Base-by-base conservation (phyloP, 352 stramenopile species). In the Thalassiosira ordinaria region DNA sequence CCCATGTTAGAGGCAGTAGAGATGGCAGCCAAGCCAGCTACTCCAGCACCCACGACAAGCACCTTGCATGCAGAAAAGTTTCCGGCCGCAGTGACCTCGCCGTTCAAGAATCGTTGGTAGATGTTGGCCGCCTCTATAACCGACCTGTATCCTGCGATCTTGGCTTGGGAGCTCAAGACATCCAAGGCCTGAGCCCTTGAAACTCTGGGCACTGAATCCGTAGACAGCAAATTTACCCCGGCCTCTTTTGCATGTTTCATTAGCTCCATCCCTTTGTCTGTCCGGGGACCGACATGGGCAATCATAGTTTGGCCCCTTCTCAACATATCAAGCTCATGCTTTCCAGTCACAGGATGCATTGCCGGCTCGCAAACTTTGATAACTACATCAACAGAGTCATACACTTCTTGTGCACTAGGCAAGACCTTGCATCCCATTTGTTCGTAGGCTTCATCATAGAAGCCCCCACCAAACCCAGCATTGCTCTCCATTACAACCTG, bases 1-100 rank as follows among this genome's bases (percentile, higher is more conserved):
- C 96, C 96, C 89, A 98, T 96, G 62, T 96, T 96, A 62, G 94
- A 95, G 9, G 95, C 95, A 35, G 94, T 95, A 76, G 95, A 88
- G 47, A 98, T 96, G 6, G 96, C 95, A 35, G 95, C 93, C 18
- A 98, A 82, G 35, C 96, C 96, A 26, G 96, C 96, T 24, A 98
- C 96, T 35, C 96, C 96, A 13, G 91, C 96, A 27, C 95, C 95
- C 62, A 98, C 87, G 13, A 98, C 95, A 1, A 98, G 84, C 22
- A 98, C 94, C 68, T 95, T 93, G 41, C 94, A 94, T 0, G 96
- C 95, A 27, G 92, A 89, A 57, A 98, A 92, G 56, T 97, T 96
- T 27, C 96, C 69, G 6, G 74, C 74, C 6, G 75, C 71, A 13
- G 89, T 94, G 84, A 94, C 92, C 78, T 94, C 86, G 26, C 93